These are phyloP conservation scores for Myriosclerotinia curreyana DNA, from an alignment of 2,329 filamentous ascomycete species.

Conservation along the genomic window DNA sequence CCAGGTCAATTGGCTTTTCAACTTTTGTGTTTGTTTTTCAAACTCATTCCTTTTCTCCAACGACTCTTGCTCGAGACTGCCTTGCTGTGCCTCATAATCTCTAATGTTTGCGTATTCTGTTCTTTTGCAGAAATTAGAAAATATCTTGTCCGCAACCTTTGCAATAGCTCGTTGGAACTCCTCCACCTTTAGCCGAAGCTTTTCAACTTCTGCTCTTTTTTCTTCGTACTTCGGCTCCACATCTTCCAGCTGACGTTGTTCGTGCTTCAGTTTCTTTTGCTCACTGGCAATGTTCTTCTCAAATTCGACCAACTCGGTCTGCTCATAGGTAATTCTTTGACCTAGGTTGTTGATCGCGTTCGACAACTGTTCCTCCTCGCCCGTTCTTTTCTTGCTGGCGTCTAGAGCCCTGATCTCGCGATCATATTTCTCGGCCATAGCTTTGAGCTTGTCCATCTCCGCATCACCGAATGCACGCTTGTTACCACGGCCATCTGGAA, in stretches of 20 bases:
- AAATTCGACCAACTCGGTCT: conserved; percentile 73
- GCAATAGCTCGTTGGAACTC: conserved; percentile 64
- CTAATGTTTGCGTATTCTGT: conserved; percentile 87
- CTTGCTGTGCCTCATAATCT: conserved; percentile 90
- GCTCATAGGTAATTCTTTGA: conserved; percentile 66
- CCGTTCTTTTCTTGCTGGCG: conserved; percentile 69
- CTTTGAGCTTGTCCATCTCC: conserved; percentile 81
- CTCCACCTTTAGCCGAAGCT: conserved; percentile 54
- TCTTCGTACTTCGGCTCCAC: conserved; percentile 75
- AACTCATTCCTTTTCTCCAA: conserved; percentile 85
- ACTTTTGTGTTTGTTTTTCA: conserved; percentile 73
- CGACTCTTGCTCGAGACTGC: conserved; percentile 85
- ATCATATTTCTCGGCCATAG: conserved; percentile 69
- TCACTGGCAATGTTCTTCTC: conserved; percentile 83
- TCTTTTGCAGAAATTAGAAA: conserved; percentile 77
- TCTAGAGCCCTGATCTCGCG: conserved; percentile 78
- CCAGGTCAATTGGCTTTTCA: conserved; percentile 62
- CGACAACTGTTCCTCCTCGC: conserved; percentile 77
- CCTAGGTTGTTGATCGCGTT: conserved; percentile 78
- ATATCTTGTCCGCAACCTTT: conserved; percentile 83
- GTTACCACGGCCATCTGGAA: conserved; percentile 68
- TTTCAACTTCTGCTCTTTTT: conserved; percentile 66
- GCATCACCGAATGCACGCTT: conserved; percentile 86
- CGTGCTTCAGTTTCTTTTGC: conserved; percentile 73
- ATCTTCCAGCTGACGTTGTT: conserved; percentile 69